Evolutionary conservation across 257 asterid species (phyloP).

Genomic region (Lycium ferocissimum): DNA sequence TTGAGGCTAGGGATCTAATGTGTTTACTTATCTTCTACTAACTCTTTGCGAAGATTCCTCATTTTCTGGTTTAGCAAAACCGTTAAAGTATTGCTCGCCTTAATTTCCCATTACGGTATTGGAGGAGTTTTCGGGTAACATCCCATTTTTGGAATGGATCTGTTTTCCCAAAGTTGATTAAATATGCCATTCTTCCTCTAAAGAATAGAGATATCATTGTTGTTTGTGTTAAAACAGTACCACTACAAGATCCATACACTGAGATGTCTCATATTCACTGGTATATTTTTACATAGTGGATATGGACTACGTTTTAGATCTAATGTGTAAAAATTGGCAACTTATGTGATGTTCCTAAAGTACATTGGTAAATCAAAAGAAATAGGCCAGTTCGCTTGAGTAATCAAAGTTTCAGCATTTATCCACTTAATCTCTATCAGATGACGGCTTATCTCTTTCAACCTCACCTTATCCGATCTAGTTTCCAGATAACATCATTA

Average conservation of each 20-base stretch:
- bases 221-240: not conserved
- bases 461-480: not conserved
- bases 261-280: not conserved
- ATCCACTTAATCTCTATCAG: not conserved
- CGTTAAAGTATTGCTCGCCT: not conserved
- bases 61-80: not conserved
- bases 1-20: slow-evolving; percentile 87
- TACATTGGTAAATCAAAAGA: no score
- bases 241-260: not conserved
- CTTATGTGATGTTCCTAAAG: no score
- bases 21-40: not conserved
- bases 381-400: not conserved
- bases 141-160: no score
- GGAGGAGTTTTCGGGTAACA: no score
- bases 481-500: not conserved
- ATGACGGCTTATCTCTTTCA: not conserved
- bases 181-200: not conserved
- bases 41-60: not conserved
- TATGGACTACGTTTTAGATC: not conserved
- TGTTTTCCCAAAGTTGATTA: no score
- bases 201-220: not conserved
- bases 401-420: not conserved
- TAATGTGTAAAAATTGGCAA: not conserved
- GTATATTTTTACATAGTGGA: not conserved
- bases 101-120: no score